These are phyloP conservation scores for Krasilnikovozyma curviuscula DNA, from an alignment of 768 basidiomycete genomes.

Conservation along the genomic window DNA sequence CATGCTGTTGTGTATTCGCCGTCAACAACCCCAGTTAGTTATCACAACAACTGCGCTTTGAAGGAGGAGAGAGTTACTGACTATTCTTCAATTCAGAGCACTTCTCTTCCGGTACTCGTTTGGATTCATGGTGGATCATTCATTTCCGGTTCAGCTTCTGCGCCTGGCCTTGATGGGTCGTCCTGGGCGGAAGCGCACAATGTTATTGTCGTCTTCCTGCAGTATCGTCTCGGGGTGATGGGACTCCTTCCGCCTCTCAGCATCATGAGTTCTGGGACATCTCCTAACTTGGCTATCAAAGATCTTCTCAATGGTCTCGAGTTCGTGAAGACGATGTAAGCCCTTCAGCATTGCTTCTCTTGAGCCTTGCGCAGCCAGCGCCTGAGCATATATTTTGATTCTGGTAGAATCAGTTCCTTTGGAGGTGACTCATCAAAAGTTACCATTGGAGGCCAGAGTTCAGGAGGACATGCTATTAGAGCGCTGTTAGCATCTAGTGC, in stretches of 20 bases:
- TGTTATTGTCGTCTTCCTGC: constrained; percentile 5
- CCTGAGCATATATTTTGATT: too few relatives aligned
- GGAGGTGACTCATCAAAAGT: constrained; percentile 1
- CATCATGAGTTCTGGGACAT: background rate
- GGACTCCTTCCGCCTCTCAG: background rate
- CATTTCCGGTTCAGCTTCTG: constrained; percentile 5
- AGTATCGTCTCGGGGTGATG: background rate
- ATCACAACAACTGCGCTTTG: too few relatives aligned
- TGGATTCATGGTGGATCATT: constrained; percentile 11
- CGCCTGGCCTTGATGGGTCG: constrained; percentile 2
- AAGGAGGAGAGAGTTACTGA: too few relatives aligned
- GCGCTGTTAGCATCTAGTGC: background rate
- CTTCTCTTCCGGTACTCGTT: background rate
- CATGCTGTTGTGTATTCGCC: constrained; percentile 2
- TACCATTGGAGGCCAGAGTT: constrained; percentile 8
- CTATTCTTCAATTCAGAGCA: too few relatives aligned
- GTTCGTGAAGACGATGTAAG: background rate
- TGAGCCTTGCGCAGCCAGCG: too few relatives aligned
- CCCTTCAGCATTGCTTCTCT: too few relatives aligned
- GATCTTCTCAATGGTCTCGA: constrained; percentile 6
- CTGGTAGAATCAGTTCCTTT: background rate
- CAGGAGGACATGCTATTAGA: constrained; percentile 6
- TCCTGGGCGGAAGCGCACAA: background rate
- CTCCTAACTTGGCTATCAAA: constrained; percentile 1
- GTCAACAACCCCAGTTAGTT: too few relatives aligned